Evolutionary conservation across 2,329 filamentous ascomycete species (phyloP).

Genomic region (Trichoderma sp.): DNA sequence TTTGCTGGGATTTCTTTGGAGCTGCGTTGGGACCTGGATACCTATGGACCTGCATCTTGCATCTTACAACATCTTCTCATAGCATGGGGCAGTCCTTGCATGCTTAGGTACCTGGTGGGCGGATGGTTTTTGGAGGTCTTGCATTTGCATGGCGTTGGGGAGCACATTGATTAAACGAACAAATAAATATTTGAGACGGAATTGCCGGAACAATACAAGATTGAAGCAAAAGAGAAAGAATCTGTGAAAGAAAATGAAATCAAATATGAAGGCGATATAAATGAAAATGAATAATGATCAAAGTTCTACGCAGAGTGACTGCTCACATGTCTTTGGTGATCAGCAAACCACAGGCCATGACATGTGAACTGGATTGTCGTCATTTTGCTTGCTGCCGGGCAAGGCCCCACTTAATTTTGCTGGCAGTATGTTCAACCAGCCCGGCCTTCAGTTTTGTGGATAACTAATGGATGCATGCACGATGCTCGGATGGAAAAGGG

Average conservation of each 20-base stretch:
- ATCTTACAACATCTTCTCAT: neutral
- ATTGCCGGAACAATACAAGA: neutral
- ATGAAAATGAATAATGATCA: neutral
- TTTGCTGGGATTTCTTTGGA: neutral
- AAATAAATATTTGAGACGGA: neutral
- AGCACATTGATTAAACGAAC: neutral
- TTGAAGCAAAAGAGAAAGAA: neutral
- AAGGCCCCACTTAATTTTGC: neutral
- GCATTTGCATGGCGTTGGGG: slow-evolving; percentile 17
- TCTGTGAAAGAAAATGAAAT: no score
- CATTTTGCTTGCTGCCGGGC: slow-evolving; percentile 37
- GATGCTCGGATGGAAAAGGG: slow-evolving; percentile 16
- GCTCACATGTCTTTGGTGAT: neutral
- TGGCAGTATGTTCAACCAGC: neutral
- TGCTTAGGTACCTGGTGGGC: neutral
- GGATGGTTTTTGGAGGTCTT: neutral
- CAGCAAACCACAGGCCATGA: neutral
- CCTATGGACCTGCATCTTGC: neutral
- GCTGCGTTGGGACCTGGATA: neutral
- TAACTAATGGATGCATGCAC: slow-evolving; percentile 9
- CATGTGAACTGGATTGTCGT: neutral
- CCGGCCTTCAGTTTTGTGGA: neutral
- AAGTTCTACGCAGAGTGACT: neutral
- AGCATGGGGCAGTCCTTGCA: neutral
- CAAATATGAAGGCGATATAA: neutral